These are phyloP conservation scores for Papilionanthe hybrid DNA, from an alignment of 116 monocot genomes.

Conservation along the genomic window DNA sequence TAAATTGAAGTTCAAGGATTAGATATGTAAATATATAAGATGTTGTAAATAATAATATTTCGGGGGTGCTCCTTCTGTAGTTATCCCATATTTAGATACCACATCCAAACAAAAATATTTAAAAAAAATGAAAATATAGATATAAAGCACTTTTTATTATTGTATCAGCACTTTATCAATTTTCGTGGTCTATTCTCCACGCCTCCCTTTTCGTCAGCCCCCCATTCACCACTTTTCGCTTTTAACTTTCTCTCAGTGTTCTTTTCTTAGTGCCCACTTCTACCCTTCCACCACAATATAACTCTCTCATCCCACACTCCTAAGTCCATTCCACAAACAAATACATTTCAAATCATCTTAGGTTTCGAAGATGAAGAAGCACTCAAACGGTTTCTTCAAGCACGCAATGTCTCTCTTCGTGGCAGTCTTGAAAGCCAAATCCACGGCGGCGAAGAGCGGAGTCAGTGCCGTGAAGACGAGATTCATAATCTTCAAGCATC, in stretches of 20 bases:
- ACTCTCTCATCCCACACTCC: not conserved
- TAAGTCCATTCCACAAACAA: not conserved
- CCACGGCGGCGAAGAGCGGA: conserved; percentile 28
- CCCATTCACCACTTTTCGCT: not conserved
- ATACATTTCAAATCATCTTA: not conserved
- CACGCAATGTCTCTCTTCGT: conserved; percentile 21
- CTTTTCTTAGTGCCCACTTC: not conserved
- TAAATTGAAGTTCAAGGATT: too few relatives aligned
- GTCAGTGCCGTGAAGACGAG: conserved; percentile 25
- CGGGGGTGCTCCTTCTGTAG: too few relatives aligned
- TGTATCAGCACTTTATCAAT: not conserved
- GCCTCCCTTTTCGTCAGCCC: not conserved
- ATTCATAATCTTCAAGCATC: conserved; percentile 26
- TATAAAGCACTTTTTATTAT: not conserved
- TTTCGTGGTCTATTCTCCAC: not conserved
- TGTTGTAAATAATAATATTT: too few relatives aligned
- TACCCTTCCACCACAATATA: not conserved
- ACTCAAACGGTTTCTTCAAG: not conserved
- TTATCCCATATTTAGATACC: too few relatives aligned
- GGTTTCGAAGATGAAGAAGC: conserved; percentile 15
- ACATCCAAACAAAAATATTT: too few relatives aligned
- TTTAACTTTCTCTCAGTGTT: not conserved
- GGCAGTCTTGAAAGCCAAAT: conserved; percentile 8
- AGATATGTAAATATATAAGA: too few relatives aligned
- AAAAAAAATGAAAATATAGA: too few relatives aligned